phyloP scores from a whole-genome alignment of 176 grass and related monocot species.

The Eleusine indica region DNA sequence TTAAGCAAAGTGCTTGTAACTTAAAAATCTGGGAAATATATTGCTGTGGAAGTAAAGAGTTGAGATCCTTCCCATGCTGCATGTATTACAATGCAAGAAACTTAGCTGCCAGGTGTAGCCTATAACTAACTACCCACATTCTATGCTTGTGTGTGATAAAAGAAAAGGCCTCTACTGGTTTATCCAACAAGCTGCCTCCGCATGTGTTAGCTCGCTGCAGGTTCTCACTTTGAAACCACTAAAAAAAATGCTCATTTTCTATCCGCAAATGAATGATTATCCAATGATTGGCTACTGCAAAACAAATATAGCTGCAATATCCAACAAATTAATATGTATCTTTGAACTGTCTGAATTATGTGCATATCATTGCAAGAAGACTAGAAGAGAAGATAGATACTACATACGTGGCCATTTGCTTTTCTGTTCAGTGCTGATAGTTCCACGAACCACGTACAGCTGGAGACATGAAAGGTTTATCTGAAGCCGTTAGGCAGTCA shows the following conservation, averaged over 20 bases:
- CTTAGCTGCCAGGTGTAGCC: slow-evolving; percentile 36
- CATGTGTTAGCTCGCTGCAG: slow-evolving; percentile 42
- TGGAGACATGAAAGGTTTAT: slow-evolving; percentile 36
- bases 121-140: slow-evolving; percentile 44
- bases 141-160: slow-evolving; percentile 31
- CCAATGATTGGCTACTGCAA: slow-evolving; percentile 44
- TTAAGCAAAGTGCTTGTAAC: slow-evolving; percentile 41
- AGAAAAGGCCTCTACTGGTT: slow-evolving; percentile 33
- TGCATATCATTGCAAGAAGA: slow-evolving; percentile 40
- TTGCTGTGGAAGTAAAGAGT: slow-evolving; percentile 31
- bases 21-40: slow-evolving; percentile 12
- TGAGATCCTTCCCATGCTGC: slow-evolving; percentile 30
- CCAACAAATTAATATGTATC: slow-evolving; percentile 37
- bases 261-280: slow-evolving; percentile 39
- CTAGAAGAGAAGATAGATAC: slow-evolving; percentile 25
- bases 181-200: slow-evolving; percentile 24
- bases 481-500: slow-evolving; percentile 39
- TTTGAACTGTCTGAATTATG: slow-evolving; percentile 49
- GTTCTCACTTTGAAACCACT: slow-evolving; percentile 27
- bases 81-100: slow-evolving; percentile 60
- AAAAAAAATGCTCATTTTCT: background rate
- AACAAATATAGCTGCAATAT: slow-evolving; percentile 27
- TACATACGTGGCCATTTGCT: background rate
- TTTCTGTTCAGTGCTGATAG: slow-evolving; percentile 30
- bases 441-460: slow-evolving; percentile 35